Base-by-base conservation (phyloP, 306 rosid genomes). In the Sicyos edulis region DNA sequence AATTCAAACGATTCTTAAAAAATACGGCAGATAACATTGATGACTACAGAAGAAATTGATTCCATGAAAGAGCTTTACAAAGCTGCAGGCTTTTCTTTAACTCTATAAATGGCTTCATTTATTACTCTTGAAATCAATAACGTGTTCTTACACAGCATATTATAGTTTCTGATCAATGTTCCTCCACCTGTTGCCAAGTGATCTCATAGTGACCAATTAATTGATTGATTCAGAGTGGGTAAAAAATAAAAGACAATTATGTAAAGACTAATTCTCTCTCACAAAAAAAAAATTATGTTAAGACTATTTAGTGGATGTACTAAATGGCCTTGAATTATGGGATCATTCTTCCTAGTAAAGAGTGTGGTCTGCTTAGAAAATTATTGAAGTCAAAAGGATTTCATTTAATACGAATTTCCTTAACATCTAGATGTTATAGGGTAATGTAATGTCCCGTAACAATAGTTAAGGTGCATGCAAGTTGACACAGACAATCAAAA, bases 51-150 rank as follows among this genome's bases (percentile, higher is more conserved):
- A 32, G 37, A 32, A 32, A 32, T 32, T 32, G 37, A 32, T 32
- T 32, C 37, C 53, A 64, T 19, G 70, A 64, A 64, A 40, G 14
- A 64, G 53, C 9, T 40, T 64, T 64, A 8, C 40, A 40, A 64
- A 64, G 16, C 51, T 64, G 70, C 69, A 62, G 3, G 7, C 13
- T 62, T 16, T 62, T 62, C 49, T 15, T 62, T 26, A 12, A 61
- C 13, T 62, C 50, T 34, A 8, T 16, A 29, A 34, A 34, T 29
- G 13, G 70, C 17, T 64, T 64, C 70, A 37, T 64, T 40, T 64
- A 40, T 62, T 62, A 32, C 42, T 29, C 51, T 16, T 62, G 37
- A 32, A n/a, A 12, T 50, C 22, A 62, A 37, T 8, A 60, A 62
- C 45, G 16, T 3, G 45, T 34, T n/a, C 51, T 17, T 64, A 52